A percentile compares a stretch with the other conserved stretches of the same genome.
These are phyloP conservation scores for Pleurotus giganteus DNA, from an alignment of 768 basidiomycete species.

Conservation along the genomic window DNA sequence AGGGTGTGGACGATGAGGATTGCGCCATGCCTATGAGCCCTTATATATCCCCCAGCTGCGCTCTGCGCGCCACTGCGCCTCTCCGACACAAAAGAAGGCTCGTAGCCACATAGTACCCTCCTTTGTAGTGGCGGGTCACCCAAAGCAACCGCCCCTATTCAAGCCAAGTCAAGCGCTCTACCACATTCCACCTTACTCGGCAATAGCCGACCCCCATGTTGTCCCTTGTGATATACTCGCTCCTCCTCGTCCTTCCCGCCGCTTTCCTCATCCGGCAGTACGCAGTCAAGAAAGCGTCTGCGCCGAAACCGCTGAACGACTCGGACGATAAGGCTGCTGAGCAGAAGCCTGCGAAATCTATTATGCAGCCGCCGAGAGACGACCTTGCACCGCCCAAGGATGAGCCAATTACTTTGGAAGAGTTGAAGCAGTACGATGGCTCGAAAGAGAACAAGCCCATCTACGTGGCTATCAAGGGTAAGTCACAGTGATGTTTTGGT, in stretches of 20 bases:
- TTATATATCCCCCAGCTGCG: too few species aligned
- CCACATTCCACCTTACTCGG: not conserved
- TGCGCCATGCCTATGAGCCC: too few species aligned
- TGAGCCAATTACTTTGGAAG: conserved; percentile 69
- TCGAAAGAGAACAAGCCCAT: conserved; percentile 64
- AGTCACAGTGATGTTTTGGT: conserved; percentile 9
- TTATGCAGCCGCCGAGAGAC: conserved; percentile 67
- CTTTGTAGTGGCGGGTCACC: not conserved
- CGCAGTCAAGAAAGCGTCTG: conserved; percentile 3
- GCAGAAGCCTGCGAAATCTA: conserved; percentile 42
- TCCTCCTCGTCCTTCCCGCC: conserved; percentile 5
- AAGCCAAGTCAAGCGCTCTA: not conserved
- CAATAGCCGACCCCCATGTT: conserved; percentile 5
- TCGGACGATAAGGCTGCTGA: conserved; percentile 10
- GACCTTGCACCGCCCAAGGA: conserved; percentile 72
- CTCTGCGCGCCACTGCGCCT: too few species aligned
- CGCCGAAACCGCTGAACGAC: conserved; percentile 1
- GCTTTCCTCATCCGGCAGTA: conserved; percentile 5
- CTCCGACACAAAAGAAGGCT: not conserved
- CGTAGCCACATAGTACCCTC: not conserved
- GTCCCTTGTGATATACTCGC: conserved; percentile 5
- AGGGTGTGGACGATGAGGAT: too few species aligned
- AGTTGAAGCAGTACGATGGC: conserved; percentile 75
- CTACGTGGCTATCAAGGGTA: conserved; percentile 92
- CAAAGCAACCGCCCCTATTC: not conserved